Conservation (phyloP, 805 yeast species). For the Wickerhamiella nectarea region DNA sequence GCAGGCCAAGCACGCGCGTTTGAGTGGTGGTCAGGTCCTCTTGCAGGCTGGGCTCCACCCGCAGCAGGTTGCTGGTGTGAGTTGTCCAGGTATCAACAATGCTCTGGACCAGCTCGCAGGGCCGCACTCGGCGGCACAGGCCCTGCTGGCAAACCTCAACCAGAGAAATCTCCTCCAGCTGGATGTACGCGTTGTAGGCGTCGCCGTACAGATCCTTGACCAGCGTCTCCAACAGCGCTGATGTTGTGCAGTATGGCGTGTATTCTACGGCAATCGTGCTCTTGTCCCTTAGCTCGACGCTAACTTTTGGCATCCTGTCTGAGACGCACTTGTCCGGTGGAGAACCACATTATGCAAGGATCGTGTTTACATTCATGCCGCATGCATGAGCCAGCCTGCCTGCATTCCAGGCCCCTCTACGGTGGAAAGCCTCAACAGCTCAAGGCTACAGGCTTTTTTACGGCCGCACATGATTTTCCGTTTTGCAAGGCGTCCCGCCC, state of each 20-base stretch:
- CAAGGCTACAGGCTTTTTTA: too few relatives aligned
- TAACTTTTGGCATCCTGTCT: neutral
- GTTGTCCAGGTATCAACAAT: constrained; percentile 5
- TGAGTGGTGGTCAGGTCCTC: neutral
- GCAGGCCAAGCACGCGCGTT: neutral
- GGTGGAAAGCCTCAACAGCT: too few relatives aligned
- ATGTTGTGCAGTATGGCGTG: neutral
- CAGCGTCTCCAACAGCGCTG: neutral
- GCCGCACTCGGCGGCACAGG: neutral
- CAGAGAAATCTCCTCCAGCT: neutral
- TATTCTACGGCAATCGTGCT: neutral
- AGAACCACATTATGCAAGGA: neutral
- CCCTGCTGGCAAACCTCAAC: constrained; percentile 4
- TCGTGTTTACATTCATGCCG: neutral
- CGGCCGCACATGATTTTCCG: too few relatives aligned
- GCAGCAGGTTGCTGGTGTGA: neutral
- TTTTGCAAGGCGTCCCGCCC: too few relatives aligned
- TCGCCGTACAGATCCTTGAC: constrained; percentile 1
- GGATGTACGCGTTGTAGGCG: constrained; percentile 3
- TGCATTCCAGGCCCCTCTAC: too few relatives aligned
- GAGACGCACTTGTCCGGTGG: neutral
- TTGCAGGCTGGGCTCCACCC: neutral
- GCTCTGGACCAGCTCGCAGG: neutral
- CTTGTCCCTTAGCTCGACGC: neutral
- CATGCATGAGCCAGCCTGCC: neutral